These are phyloP conservation scores for Yamadazyma spencermartinsiae DNA, from an alignment of 1,139 yeast genomes.

Conservation along the genomic window DNA sequence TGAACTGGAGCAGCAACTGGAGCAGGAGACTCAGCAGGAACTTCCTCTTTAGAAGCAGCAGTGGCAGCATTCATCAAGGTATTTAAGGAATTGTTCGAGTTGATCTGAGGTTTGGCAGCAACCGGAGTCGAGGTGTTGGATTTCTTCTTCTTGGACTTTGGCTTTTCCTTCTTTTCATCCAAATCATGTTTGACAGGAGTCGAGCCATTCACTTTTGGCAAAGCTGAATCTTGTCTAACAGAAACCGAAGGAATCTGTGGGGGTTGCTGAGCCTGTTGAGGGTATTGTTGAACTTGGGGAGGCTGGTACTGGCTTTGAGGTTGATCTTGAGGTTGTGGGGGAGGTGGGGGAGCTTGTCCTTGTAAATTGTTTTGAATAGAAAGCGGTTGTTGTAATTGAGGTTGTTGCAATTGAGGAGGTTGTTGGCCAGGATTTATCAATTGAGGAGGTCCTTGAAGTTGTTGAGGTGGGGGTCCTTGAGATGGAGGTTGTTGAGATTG, in stretches of 20 bases:
- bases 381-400: constrained; percentile 10
- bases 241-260: constrained; percentile 9
- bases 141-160: constrained; percentile 20
- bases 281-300: constrained; percentile 8
- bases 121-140: constrained; percentile 18
- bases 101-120: constrained; percentile 12
- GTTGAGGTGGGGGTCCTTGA: constrained; percentile 14
- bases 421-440: constrained; percentile 12
- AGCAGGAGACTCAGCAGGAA: constrained; percentile 13
- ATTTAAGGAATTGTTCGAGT: constrained; percentile 21
- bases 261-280: constrained; percentile 14
- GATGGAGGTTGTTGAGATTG: constrained; percentile 19
- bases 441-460: constrained; percentile 8
- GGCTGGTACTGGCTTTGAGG: constrained; percentile 5
- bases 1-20: constrained; percentile 8
- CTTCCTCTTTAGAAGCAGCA: constrained; percentile 17
- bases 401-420: constrained; percentile 12
- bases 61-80: constrained; percentile 34
- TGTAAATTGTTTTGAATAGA: background rate
- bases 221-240: background rate
- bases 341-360: constrained; percentile 10
- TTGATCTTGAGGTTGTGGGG: constrained; percentile 8
- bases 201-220: background rate
- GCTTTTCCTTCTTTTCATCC: constrained; percentile 32
- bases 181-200: constrained; percentile 33